Conservation (phyloP, 2,329 filamentous ascomycete species). For the Botryotinia narcissicola region DNA sequence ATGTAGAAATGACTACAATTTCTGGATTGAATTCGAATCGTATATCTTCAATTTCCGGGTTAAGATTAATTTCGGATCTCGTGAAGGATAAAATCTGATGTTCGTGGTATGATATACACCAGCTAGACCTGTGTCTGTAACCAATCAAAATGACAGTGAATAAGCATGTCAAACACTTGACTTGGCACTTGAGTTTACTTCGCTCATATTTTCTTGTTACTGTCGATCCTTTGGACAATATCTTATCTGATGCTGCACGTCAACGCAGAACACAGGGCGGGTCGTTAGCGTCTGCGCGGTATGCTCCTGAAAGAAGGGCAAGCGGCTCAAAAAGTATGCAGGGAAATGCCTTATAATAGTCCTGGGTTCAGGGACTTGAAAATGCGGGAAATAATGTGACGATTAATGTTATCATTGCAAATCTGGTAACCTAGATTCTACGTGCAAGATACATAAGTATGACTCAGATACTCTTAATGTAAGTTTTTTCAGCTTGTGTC, state of each 20-base stretch:
- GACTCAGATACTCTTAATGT: conserved; percentile 16
- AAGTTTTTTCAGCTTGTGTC: not conserved
- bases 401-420: conserved; percentile 49
- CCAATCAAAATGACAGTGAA: not conserved
- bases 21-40: too few relatives aligned
- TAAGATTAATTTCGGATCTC: not conserved
- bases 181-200: not conserved
- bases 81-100: not conserved
- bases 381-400: conserved; percentile 47
- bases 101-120: not conserved
- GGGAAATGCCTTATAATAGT: not conserved
- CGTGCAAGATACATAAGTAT: too few relatives aligned
- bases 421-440: conserved; percentile 28
- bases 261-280: conserved; percentile 23
- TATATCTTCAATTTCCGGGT: too few relatives aligned
- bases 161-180: not conserved
- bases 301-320: not conserved
- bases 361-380: conserved; percentile 44
- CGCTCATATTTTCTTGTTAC: too few relatives aligned
- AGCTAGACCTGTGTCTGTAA: not conserved
- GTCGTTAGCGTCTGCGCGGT: conserved; percentile 23
- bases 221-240: too few relatives aligned
- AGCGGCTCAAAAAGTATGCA: not conserved
- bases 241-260: conserved; percentile 13
- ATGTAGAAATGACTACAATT: too few relatives aligned